Conservation (phyloP, 208 protist species). For the Acanthamoeba divionensis region DNA sequence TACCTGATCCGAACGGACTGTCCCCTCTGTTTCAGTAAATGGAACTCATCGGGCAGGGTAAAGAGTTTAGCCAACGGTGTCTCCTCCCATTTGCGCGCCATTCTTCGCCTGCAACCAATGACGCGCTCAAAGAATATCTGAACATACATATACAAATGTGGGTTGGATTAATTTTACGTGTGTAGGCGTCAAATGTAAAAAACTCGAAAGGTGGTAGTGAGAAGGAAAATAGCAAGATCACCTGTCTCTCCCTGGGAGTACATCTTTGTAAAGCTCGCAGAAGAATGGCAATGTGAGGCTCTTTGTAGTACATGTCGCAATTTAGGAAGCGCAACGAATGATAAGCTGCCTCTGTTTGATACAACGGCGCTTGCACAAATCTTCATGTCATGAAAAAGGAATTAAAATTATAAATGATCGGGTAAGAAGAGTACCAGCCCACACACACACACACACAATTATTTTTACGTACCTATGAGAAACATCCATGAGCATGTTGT, state of each 20-base stretch:
- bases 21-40: not conserved
- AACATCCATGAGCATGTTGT: conserved; percentile 14
- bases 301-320: conserved; percentile 49
- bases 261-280: not conserved
- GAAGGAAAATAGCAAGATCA: too few species aligned
- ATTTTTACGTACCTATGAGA: conserved; percentile 22
- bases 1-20: conserved; percentile 48
- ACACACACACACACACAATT: too few species aligned
- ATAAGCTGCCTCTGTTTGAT: conserved; percentile 11
- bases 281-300: not conserved
- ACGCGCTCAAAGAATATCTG: conserved; percentile 49
- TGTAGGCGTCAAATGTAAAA: too few species aligned
- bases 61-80: conserved; percentile 44
- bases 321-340: conserved; percentile 40
- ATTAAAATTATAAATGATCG: too few species aligned
- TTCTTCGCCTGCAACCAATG: conserved; percentile 13
- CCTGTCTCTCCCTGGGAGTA: not conserved
- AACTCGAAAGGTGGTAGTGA: too few species aligned
- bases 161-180: too few species aligned
- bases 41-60: conserved; percentile 24
- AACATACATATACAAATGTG: too few species aligned
- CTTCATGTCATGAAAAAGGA: too few species aligned
- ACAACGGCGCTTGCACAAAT: not conserved
- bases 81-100: conserved; percentile 42
- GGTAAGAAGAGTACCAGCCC: too few species aligned